phyloP scores from a whole-genome alignment of 2,329 filamentous ascomycete species.

The Thelonectria olida region DNA sequence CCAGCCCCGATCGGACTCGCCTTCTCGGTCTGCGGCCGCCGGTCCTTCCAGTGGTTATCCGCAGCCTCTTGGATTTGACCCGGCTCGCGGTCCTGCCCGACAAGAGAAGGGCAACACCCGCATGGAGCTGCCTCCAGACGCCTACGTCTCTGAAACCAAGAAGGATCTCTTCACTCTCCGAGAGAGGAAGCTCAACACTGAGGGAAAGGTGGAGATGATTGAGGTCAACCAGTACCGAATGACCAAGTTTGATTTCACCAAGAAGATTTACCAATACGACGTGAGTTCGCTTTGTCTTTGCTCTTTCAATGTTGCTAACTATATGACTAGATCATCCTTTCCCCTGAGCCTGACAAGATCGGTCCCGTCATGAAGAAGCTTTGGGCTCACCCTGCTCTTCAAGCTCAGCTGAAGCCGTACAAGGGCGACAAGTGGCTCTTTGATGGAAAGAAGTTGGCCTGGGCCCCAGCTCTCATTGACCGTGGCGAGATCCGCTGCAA shows the following conservation, averaged over 20 bases:
- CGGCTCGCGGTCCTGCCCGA: constrained; percentile 47
- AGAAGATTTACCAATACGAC: constrained; percentile 83
- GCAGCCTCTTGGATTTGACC: constrained; percentile 53
- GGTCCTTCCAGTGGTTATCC: constrained; percentile 37
- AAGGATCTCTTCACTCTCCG: constrained; percentile 49
- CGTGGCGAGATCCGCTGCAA: constrained; percentile 62
- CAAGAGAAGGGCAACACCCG: constrained; percentile 53
- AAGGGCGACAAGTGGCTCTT: constrained; percentile 69
- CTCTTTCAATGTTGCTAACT: constrained; percentile 17
- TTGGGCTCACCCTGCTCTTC: constrained; percentile 73
- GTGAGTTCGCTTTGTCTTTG: constrained; percentile 61
- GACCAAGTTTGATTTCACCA: constrained; percentile 61
- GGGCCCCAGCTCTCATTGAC: constrained; percentile 61
- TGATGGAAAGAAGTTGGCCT: constrained; percentile 87
- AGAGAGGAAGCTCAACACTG: constrained; percentile 59
- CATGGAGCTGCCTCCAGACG: constrained; percentile 67
- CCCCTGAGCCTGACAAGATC: constrained; percentile 68
- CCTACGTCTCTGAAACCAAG: constrained; percentile 52
- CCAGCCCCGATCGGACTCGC: constrained; percentile 21
- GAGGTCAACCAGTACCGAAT: constrained; percentile 82
- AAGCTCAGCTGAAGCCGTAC: constrained; percentile 60
- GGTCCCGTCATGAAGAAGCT: constrained; percentile 76
- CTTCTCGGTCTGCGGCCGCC: constrained; percentile 27
- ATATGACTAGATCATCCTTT: constrained; percentile 67
- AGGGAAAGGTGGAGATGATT: constrained; percentile 64